Base-by-base conservation (phyloP, 768 basidiomycete species). In the Naganishia friedmannii region DNA sequence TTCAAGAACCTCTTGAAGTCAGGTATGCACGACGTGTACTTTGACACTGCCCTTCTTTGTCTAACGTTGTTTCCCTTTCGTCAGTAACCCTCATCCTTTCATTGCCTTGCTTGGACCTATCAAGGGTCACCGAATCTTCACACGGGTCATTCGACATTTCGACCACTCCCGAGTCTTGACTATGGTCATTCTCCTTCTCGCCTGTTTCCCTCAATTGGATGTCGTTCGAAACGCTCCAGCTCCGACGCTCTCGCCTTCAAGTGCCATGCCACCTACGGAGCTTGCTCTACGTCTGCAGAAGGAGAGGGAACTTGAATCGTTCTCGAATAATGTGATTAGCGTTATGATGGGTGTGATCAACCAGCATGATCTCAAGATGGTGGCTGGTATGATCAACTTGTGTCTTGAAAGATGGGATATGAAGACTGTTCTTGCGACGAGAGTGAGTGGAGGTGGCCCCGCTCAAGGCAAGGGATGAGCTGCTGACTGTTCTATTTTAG, bases 11-110 rank as follows among this genome's bases (percentile, higher is more conserved):
- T 48, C 86, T 98, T 21, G 93, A 93, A 78, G 90, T 90, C n/a
- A 93, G 93, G 93, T 92, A 72, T 46, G 83, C 29, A 2, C 12
- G 54, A 29, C 31, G 19, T 72, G 0, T 28, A 0, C 32, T 12
- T 56, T 28, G 32, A 26, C 23, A 19, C 31, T 54, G 12, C 29
- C 26, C 26, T 34, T 7, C 26, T 21, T 42, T 48, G 34, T 51
- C 48, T 51, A 4, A 51, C 23, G n/a, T 23, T 21, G n/a, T 23
- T 10, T 23, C 32, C 29, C 1, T 66, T n/a, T 17, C 28, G 46
- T 13, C 54, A 94, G 94, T 79, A 86, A 90, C 72, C 95, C 95
- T 2, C 96, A 99, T 83, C 96, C 96, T 1, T 97, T 99, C 83
- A 88, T 99, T 74, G 93, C 94, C 2, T 85, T 99, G 39, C 85